Percentiles rank a stretch among this genome's conserved stretches.
Evolutionary conservation across 169 alveolate species (phyloP).

Genomic region (Eimeria praecox): DNA sequence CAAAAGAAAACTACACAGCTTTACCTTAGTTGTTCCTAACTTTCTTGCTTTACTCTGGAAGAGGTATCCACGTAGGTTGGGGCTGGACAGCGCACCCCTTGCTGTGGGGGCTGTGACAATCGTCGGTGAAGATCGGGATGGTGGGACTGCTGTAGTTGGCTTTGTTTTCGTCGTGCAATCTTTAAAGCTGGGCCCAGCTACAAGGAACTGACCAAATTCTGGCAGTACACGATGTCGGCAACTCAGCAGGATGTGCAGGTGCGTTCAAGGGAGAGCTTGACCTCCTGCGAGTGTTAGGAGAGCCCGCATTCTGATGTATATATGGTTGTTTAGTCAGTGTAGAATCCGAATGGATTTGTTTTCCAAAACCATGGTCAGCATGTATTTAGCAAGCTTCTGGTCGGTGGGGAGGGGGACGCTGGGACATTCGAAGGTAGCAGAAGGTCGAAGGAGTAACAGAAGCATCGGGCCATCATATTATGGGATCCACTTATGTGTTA

Average conservation of each 20-base stretch:
- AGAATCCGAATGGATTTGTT: neutral
- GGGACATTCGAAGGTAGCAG: neutral
- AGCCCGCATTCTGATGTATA: neutral
- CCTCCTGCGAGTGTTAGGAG: neutral
- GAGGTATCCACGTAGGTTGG: neutral
- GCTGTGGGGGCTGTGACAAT: conserved; percentile 76
- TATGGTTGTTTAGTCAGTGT: neutral
- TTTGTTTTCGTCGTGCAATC: neutral
- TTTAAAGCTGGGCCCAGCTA: conserved; percentile 31
- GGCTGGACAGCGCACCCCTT: conserved; percentile 60
- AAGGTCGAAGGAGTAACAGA: neutral
- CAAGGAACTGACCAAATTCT: conserved; percentile 31
- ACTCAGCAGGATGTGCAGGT: conserved; percentile 75
- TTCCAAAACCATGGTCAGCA: neutral
- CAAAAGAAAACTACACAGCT: neutral
- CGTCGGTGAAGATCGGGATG: neutral
- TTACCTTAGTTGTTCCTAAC: neutral
- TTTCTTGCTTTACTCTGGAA: neutral
- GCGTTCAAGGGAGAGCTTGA: neutral
- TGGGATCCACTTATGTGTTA: neutral
- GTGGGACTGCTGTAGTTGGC: neutral
- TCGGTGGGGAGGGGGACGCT: neutral
- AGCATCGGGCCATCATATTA: neutral
- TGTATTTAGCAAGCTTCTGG: neutral
- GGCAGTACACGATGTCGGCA: conserved; percentile 65